Evolutionary conservation across 2,329 filamentous ascomycete genomes (phyloP), one percentile per base, ranked within the genome.

Genomic region (Venturia aucupariae): DNA sequence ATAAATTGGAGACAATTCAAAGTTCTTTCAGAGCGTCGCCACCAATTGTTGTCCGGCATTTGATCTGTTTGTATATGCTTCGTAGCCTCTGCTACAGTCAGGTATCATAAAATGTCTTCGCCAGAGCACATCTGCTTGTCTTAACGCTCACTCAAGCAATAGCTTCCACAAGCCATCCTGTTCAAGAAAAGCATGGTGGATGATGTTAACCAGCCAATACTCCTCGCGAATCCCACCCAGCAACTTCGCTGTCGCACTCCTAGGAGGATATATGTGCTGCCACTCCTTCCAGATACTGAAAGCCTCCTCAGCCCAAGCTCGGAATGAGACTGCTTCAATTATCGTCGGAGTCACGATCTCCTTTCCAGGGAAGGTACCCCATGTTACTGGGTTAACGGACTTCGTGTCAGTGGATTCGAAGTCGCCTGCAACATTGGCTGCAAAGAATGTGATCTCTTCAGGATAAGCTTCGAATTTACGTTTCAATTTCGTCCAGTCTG

Each of bases 321-420:
- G 83, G 81, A 97, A 97, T 73, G 90, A 94, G 62, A 96, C 90
- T 69, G 92, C 90, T 74, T 97, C 93, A 71, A 97, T 96, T 72
- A 97, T 97, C 1, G 93, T 97, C 3, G 93, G 93, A 27, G 92
- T 96, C 65, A 96, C 85, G 72, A 97, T 97, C 68, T 97, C 93
- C 77, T 97, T 97, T 51, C 91, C 91, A 0, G 90, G 89, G 77
- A 97, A 97, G 0, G 92, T 90, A 62, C 93, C 93, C 93, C 93
- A 97, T 0, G 94, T 99, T 1, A 99, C 94, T 0, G 93, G 92
- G 72, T 97, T 97, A 38, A 95, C 93, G 70, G 79, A 75, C 67
- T 90, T 85, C 0, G 87, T 76, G 57, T 79, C 75, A 7, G 75
- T 90, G 17, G 89, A 89, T 66, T 86, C 80, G 72, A 94, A 95